Evolutionary conservation across 768 basidiomycete species (phyloP), one percentile per base, ranked within the genome.

Genomic region (Fomitopsis serialis): DNA sequence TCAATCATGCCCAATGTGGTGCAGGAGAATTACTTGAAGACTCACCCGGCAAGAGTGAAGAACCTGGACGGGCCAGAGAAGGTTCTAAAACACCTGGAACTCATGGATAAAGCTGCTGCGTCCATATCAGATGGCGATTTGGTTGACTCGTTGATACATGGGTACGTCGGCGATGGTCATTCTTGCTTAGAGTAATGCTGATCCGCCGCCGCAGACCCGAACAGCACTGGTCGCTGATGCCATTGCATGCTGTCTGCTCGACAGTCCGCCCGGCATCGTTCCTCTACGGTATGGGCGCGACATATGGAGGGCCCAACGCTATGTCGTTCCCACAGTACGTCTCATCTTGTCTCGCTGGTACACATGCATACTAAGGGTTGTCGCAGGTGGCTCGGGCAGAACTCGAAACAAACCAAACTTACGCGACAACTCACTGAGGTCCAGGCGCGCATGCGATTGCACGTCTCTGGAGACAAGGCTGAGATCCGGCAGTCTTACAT

Each of bases 181-280:
- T 45, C 5, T 13, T 19, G 10, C 12, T 5, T 32, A 8, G 25
- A 5, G 7, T 21, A 27, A 10, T 4, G 4, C 9, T 45, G 7
- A 15, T n/a, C n/a, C n/a, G 11, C 10, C 9, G 42, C 22, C 12
- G 35, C 44, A 95, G 94, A 13, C 79, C 89, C 0, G 91, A 98
- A 66, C 95, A 98, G 63, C 94, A 98, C 60, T 99, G 97, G 97
- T 77, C 85, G 11, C 71, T 99, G 52, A 90, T 99, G 83, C 97
- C 97, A 0, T 68, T 93, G 0, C 97, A 99, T 65, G 94, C 93
- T 0, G 81, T 98, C 5, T 83, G 86, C 54, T 98, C 96, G 0
- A 87, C 92, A 1, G 84, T 99, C 32, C 80, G 84, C 17, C 97
- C 97, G 2, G 89, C 97, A 4, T 93, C 82, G 8, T 81, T 78